Evolutionary conservation across 768 basidiomycete genomes (phyloP).

Genomic region (Pleurotus salmoneostramineus): DNA sequence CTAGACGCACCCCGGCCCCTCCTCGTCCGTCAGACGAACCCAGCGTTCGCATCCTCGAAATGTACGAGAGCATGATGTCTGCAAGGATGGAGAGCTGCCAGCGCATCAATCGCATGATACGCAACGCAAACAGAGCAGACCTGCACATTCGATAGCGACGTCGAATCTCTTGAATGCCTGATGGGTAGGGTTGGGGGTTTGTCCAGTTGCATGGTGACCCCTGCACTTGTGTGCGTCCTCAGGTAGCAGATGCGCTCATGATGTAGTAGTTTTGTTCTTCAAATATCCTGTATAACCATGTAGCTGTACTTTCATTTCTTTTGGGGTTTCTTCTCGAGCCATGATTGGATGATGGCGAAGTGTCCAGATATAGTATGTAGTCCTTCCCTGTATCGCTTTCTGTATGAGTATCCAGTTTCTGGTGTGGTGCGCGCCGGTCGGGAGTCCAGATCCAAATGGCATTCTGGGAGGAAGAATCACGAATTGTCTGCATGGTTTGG

Average conservation of each 20-base stretch:
- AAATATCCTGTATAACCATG: not conserved
- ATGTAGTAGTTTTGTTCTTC: not conserved
- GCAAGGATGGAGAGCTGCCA: constrained; percentile 75
- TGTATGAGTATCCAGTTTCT: not conserved
- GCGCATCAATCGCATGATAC: constrained; percentile 55
- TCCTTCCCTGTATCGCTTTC: not conserved
- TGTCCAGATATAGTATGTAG: not conserved
- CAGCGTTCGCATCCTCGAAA: constrained; percentile 52
- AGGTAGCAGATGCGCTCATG: not conserved
- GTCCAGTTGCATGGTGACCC: too few species aligned
- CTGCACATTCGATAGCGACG: constrained; percentile 20
- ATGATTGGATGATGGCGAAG: not conserved
- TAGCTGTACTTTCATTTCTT: not conserved
- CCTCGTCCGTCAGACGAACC: constrained; percentile 17
- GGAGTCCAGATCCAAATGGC: not conserved
- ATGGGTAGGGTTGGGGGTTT: too few species aligned
- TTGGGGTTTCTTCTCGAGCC: not conserved
- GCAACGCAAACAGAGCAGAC: constrained; percentile 34
- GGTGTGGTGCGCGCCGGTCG: not conserved
- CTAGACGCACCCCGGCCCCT: constrained; percentile 15
- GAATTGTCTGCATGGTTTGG: too few species aligned
- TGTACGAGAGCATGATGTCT: constrained; percentile 72
- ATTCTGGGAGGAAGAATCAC: too few species aligned
- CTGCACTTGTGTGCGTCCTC: not conserved
- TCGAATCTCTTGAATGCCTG: not conserved